Evolutionary conservation across 2,329 filamentous ascomycete species (phyloP).

Genomic region (Colletotrichum sp.): DNA sequence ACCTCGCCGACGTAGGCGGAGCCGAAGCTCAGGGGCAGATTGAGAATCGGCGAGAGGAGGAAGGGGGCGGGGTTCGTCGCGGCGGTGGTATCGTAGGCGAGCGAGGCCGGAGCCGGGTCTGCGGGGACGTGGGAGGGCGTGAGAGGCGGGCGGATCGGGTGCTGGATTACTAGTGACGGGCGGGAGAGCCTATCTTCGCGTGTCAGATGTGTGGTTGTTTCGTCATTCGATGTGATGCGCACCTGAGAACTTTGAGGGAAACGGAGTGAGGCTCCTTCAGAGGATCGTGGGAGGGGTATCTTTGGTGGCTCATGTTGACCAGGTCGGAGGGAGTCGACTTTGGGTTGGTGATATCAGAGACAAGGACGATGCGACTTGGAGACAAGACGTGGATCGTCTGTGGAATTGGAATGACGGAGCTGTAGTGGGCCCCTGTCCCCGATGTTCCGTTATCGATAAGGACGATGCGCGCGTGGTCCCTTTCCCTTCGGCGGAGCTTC

Average conservation of each 20-base stretch:
- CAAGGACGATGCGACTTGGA: not conserved
- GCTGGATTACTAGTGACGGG: constrained; percentile 76
- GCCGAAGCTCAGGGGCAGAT: constrained; percentile 88
- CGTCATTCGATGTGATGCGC: constrained; percentile 23
- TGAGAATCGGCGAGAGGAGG: constrained; percentile 70
- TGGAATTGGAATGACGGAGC: not conserved
- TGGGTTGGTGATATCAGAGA: not conserved
- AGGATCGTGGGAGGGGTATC: constrained; percentile 61
- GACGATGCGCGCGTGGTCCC: not conserved
- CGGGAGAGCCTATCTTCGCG: constrained; percentile 71
- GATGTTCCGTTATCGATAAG: not conserved
- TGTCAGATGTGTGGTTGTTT: not conserved
- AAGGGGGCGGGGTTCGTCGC: constrained; percentile 58
- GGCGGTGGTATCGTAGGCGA: constrained; percentile 66
- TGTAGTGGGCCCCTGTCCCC: not conserved
- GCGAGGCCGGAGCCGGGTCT: constrained; percentile 65
- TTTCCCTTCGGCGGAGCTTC: not conserved
- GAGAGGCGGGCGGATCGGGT: constrained; percentile 60
- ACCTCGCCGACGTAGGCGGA: constrained; percentile 95
- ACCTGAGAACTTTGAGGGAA: constrained; percentile 79
- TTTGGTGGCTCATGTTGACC: constrained; percentile 60
- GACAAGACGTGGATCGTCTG: not conserved
- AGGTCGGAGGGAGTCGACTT: not conserved
- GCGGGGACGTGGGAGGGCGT: constrained; percentile 50
- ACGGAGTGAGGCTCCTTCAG: constrained; percentile 80